These are phyloP conservation scores for Lindgomyces ingoldianus DNA, from an alignment of 495 filamentous ascomycete species.

Conservation along the genomic window DNA sequence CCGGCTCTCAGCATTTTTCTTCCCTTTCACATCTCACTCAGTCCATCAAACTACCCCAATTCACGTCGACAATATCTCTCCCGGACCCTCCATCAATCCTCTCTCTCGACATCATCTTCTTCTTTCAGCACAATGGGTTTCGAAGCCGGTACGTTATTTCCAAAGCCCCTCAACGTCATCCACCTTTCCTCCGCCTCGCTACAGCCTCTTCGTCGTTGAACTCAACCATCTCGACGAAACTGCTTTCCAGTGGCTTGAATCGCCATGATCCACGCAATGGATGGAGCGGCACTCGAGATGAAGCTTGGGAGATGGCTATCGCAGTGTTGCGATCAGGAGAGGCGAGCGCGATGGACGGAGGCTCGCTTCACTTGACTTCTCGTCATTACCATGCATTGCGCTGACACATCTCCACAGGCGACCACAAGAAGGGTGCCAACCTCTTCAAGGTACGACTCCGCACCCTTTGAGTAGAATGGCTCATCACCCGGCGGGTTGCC, in stretches of 20 bases:
- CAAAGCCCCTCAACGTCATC: slow-evolving; percentile 17
- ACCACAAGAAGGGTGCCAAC: slow-evolving; percentile 94
- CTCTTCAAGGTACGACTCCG: slow-evolving; percentile 78
- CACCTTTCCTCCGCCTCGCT: slow-evolving; percentile 15
- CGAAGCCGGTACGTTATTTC: slow-evolving; percentile 33
- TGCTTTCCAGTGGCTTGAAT: background rate
- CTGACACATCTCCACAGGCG: slow-evolving; percentile 64
- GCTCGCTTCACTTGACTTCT: slow-evolving; percentile 1
- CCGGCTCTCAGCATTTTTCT: slow-evolving; percentile 5
- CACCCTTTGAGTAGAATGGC: background rate
- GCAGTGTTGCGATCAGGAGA: slow-evolving; percentile 25
- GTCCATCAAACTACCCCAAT: slow-evolving; percentile 2
- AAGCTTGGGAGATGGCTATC: background rate
- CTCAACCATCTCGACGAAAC: background rate
- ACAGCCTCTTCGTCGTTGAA: slow-evolving; percentile 14
- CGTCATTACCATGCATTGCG: background rate
- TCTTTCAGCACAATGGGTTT: slow-evolving; percentile 37
- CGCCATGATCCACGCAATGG: background rate
- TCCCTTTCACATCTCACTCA: slow-evolving; percentile 11
- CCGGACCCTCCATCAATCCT: background rate
- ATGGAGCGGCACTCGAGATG: background rate
- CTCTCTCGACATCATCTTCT: background rate
- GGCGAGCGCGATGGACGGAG: background rate
- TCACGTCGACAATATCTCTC: background rate
- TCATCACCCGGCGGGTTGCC: background rate